Percentiles rank a stretch among this genome's conserved stretches.
phyloP scores from a whole-genome alignment of 2,329 filamentous ascomycete species.

The Claviceps sp. region DNA sequence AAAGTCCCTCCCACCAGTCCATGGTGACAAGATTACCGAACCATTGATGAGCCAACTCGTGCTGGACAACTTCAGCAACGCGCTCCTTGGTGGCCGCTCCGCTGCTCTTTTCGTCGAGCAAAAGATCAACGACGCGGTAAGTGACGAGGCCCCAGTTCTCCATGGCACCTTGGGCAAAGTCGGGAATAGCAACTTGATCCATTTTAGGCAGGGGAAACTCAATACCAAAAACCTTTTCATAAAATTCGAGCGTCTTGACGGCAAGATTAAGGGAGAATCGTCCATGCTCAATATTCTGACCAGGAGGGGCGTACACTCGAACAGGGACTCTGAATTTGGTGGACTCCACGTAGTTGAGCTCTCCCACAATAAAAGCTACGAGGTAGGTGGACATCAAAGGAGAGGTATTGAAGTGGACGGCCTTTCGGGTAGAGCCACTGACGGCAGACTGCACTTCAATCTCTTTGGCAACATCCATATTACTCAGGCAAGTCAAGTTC shows the following conservation, averaged over 20 bases:
- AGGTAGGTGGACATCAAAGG: slow-evolving; percentile 95
- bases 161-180: slow-evolving; percentile 93
- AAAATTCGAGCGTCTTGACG: slow-evolving; percentile 80
- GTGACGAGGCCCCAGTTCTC: slow-evolving; percentile 97
- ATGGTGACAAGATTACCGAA: slow-evolving; percentile 96
- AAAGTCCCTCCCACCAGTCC: slow-evolving; percentile 97
- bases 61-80: slow-evolving; percentile 89
- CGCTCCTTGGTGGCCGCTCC: slow-evolving; percentile 83
- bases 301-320: slow-evolving; percentile 84
- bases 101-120: slow-evolving; percentile 84
- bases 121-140: slow-evolving; percentile 70
- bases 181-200: slow-evolving; percentile 78
- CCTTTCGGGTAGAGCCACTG: slow-evolving; percentile 44
- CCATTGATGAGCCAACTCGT: slow-evolving; percentile 96
- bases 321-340: slow-evolving; percentile 84
- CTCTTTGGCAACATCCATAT: slow-evolving; percentile 86
- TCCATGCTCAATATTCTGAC: slow-evolving; percentile 80
- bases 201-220: slow-evolving; percentile 38
- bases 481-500: slow-evolving; percentile 81
- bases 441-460: slow-evolving; percentile 39
- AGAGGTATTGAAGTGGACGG: slow-evolving; percentile 82
- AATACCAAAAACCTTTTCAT: slow-evolving; percentile 68
- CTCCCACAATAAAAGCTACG: slow-evolving; percentile 83
- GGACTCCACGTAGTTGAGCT: slow-evolving; percentile 88
- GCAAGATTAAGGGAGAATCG: slow-evolving; percentile 83